Conservation (phyloP, 352 stramenopile genomes). For the Globisporangium nagaii region DNA sequence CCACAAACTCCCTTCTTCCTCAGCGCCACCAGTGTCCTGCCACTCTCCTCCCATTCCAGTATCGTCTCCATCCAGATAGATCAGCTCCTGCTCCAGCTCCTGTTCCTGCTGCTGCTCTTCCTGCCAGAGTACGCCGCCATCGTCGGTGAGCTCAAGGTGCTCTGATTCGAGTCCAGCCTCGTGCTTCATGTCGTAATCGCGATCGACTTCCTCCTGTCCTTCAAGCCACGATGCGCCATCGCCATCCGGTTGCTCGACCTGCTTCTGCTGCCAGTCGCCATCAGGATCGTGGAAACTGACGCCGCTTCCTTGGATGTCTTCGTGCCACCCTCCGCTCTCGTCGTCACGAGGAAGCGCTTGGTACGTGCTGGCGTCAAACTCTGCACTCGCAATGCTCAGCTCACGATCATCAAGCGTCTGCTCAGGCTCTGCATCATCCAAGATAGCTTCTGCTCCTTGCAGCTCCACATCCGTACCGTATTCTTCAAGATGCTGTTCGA, state of each 20-base stretch:
- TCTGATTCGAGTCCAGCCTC: not conserved
- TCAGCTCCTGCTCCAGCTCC: too few species aligned
- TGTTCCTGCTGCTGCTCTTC: not conserved
- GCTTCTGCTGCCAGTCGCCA: not conserved
- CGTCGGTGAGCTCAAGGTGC: not conserved
- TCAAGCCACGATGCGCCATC: not conserved
- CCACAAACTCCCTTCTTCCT: not conserved
- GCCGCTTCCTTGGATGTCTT: not conserved
- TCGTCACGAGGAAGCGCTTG: not conserved
- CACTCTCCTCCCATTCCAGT: not conserved
- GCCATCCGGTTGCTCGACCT: not conserved
- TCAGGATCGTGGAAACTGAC: not conserved
- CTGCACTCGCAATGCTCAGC: not conserved
- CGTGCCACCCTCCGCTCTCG: not conserved
- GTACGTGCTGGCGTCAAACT: not conserved
- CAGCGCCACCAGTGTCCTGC: not conserved
- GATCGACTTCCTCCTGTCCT: not conserved
- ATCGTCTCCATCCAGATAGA: not conserved
- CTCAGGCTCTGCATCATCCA: not conserved
- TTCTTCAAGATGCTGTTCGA: too few species aligned
- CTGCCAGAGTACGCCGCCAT: not conserved
- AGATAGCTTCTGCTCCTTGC: not conserved
- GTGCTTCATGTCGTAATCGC: not conserved
- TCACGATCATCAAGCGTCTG: not conserved
- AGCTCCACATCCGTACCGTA: not conserved